Evolutionary conservation across 179 eudicot species (phyloP), one percentile per base, ranked within the genome.

Genomic region (Carnegiea gigantea): DNA sequence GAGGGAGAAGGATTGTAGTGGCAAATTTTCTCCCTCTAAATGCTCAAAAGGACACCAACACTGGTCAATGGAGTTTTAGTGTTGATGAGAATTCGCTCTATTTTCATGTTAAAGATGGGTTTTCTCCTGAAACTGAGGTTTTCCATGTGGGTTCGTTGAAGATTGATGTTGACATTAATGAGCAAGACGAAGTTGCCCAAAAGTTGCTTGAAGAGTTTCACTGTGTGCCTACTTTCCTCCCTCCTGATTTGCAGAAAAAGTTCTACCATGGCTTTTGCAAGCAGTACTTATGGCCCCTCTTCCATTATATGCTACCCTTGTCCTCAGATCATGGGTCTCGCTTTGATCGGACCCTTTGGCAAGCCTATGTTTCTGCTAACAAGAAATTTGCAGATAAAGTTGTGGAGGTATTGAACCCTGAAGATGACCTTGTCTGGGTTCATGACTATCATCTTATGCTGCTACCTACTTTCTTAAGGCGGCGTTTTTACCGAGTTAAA

Each of bases 211-310:
- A 86, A 64, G 84, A 80, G 71, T 88, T 86, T 54, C 79, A 57
- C 24, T 88, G 90, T 72, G 90, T 88, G 3, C 87, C 90, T 0
- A 86, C 90, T 4, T 88, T 88, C 82, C 85, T 88, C 21, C 81
- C 88, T 1, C 71, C 84, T 14, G 90, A 88, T 43, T 75, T 88
- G 33, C 88, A 86, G 44, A 86, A 81, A 60, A 88, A 68, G 76
- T 88, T 82, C 73, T 88, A 88, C 70, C 90, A 88, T 80, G 90
- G 90, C 43, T 88, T 86, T n/a, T 88, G 90, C 75, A 88, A 88
- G 77, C 88, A 86, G 51, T 86, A 88, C 80, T 74, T 88, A 43
- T 88, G 90, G 90, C 90, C 90, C 18, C 88, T 88, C 1, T 88
- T 88, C 26, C 90, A 88, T 78, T 86, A 88, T 40, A 88, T 88